Conservation (phyloP, 2,329 filamentous ascomycete species). For the Simplicillium sp. region DNA sequence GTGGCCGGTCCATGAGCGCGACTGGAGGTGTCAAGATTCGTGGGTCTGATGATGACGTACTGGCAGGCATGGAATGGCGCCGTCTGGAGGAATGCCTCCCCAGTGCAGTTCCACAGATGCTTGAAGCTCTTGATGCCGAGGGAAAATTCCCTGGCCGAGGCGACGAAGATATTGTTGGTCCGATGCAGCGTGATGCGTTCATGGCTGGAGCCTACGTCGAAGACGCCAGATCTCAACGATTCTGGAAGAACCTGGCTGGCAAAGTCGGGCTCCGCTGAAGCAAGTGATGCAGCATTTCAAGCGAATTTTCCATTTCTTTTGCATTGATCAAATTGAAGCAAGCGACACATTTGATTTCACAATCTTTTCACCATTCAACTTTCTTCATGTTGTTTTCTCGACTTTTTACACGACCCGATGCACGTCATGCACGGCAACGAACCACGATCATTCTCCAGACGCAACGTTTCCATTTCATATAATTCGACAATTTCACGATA, state of each 20-base stretch:
- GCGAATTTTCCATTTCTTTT: too few species aligned
- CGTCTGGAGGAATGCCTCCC: slow-evolving; percentile 46
- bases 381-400: slow-evolving; percentile 1
- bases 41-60: slow-evolving; percentile 25
- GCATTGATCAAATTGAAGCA: too few species aligned
- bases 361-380: background rate
- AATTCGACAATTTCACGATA: background rate
- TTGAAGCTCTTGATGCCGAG: slow-evolving; percentile 58
- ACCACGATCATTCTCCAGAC: too few species aligned
- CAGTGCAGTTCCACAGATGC: slow-evolving; percentile 57
- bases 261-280: slow-evolving; percentile 26
- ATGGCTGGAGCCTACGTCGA: slow-evolving; percentile 39
- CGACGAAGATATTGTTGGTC: slow-evolving; percentile 87
- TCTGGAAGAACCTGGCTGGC: slow-evolving; percentile 38
- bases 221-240: slow-evolving; percentile 30
- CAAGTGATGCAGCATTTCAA: slow-evolving; percentile 1
- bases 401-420: background rate
- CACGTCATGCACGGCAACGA: too few species aligned
- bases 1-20: slow-evolving; percentile 29
- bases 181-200: slow-evolving; percentile 61
- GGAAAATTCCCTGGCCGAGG: slow-evolving; percentile 84
- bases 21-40: slow-evolving; percentile 26
- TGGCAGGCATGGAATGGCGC: slow-evolving; percentile 32
- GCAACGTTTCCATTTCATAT: too few species aligned
- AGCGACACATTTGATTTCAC: background rate